Conservation (phyloP, 768 basidiomycete genomes). For the Punctularia strigosozonata region DNA sequence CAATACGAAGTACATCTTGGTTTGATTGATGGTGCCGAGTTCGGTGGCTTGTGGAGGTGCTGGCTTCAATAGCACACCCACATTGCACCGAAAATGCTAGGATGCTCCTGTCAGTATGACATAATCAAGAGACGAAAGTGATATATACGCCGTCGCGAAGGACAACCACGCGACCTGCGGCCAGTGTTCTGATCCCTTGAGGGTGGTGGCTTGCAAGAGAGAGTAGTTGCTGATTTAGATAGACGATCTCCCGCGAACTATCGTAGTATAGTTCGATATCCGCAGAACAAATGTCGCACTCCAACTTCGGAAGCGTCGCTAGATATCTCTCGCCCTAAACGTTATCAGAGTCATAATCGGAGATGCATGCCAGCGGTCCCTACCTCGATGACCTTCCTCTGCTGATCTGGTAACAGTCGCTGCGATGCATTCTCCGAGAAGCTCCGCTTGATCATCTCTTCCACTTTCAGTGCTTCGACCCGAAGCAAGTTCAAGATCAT, state of each 20-base stretch:
- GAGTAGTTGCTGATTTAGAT: constrained; percentile 51
- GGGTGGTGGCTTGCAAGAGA: constrained; percentile 44
- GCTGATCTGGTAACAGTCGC: constrained; percentile 83
- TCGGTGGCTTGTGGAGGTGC: constrained; percentile 36
- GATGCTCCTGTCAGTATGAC: too few species aligned
- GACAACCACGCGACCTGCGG: constrained; percentile 70
- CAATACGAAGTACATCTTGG: constrained; percentile 54
- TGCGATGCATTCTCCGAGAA: constrained; percentile 98
- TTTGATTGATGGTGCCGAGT: constrained; percentile 32
- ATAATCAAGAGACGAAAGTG: too few species aligned
- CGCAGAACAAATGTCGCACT: constrained; percentile 53
- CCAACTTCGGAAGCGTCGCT: constrained; percentile 46
- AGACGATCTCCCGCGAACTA: constrained; percentile 45
- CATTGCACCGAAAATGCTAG: constrained; percentile 65
- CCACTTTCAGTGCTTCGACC: constrained; percentile 90
- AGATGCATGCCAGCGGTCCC: constrained; percentile 10
- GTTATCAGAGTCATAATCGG: constrained; percentile 4
- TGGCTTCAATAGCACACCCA: constrained; percentile 61
- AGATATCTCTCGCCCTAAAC: constrained; percentile 62
- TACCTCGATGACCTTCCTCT: constrained; percentile 78
- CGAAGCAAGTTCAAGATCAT: constrained; percentile 97
- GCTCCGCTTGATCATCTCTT: constrained; percentile 99
- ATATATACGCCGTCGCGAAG: constrained; percentile 69
- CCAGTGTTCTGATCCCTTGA: constrained; percentile 57
- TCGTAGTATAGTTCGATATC: constrained; percentile 79